Conservation (phyloP, 371 early-diverging fungal species). For the Rhizopus stolonifer region DNA sequence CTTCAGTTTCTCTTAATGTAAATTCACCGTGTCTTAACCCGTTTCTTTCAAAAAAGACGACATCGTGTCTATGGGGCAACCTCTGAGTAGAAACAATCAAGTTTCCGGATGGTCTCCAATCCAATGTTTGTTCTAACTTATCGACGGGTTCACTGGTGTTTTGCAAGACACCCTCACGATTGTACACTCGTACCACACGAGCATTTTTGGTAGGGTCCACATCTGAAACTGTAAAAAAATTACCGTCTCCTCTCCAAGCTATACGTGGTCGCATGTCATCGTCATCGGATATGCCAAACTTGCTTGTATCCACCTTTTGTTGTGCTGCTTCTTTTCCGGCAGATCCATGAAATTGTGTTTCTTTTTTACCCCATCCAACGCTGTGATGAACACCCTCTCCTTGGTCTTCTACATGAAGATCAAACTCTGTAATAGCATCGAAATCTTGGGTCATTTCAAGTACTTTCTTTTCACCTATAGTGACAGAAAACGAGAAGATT, state of each 20-base stretch:
- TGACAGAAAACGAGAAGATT: not conserved
- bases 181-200: constrained; percentile 78
- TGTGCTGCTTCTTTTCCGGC: constrained; percentile 81
- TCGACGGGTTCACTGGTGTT: constrained; percentile 81
- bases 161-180: constrained; percentile 83
- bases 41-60: constrained; percentile 93
- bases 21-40: constrained; percentile 95
- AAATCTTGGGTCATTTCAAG: constrained; percentile 92
- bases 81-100: constrained; percentile 84
- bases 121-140: constrained; percentile 76
- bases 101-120: constrained; percentile 91
- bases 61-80: constrained; percentile 80
- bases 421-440: constrained; percentile 83
- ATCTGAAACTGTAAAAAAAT: constrained; percentile 71
- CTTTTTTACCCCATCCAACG: constrained; percentile 97
- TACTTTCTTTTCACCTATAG: constrained; percentile 67
- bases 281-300: constrained; percentile 59
- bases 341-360: constrained; percentile 96
- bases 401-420: constrained; percentile 61
- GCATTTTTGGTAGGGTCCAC: constrained; percentile 57
- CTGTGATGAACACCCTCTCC: constrained; percentile 75
- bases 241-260: constrained; percentile 93
- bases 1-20: constrained; percentile 57
- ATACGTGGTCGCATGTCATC: constrained; percentile 80
- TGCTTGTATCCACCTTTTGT: constrained; percentile 51